Percentiles rank a stretch among this genome's conserved stretches.
These are phyloP conservation scores for Balakata baccata DNA, from an alignment of 345 rosid genomes.

Conservation along the genomic window DNA sequence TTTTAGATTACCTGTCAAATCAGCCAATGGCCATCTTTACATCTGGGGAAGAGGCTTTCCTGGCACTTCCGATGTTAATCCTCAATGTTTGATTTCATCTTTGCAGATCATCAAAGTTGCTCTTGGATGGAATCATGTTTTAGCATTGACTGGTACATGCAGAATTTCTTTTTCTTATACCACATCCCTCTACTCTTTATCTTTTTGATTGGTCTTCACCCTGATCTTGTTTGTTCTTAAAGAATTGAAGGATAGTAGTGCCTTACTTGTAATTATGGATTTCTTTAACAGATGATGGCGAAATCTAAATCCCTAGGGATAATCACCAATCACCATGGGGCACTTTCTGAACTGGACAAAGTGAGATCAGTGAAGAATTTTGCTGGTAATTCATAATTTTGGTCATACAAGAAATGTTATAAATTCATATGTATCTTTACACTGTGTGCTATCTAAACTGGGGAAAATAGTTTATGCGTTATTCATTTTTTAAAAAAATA, in stretches of 20 bases:
- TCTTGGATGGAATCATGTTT: constrained; percentile 85
- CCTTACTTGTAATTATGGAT: neutral
- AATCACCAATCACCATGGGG: too few species aligned
- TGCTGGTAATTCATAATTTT: too few species aligned
- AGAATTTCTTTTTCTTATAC: neutral
- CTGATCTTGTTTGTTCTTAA: too few species aligned
- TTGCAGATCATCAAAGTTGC: constrained; percentile 40
- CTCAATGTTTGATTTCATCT: constrained; percentile 42
- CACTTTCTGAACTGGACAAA: too few species aligned
- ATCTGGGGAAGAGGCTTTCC: constrained; percentile 84
- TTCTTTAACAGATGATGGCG: too few species aligned
- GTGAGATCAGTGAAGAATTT: too few species aligned
- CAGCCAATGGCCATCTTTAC: constrained; percentile 62
- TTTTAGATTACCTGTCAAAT: constrained; percentile 19
- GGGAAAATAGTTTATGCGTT: too few species aligned
- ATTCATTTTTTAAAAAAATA: neutral
- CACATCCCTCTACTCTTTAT: neutral
- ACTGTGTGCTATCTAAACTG: too few species aligned
- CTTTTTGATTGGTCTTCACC: neutral
- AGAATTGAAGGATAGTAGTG: too few species aligned
- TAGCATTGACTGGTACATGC: constrained; percentile 54
- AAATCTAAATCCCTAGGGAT: too few species aligned
- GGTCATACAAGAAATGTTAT: too few species aligned
- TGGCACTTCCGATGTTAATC: constrained; percentile 46
- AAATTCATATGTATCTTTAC: too few species aligned